Conservation (phyloP, 148 eudicot genomes). For the Amaranthus hypochondriacus region DNA sequence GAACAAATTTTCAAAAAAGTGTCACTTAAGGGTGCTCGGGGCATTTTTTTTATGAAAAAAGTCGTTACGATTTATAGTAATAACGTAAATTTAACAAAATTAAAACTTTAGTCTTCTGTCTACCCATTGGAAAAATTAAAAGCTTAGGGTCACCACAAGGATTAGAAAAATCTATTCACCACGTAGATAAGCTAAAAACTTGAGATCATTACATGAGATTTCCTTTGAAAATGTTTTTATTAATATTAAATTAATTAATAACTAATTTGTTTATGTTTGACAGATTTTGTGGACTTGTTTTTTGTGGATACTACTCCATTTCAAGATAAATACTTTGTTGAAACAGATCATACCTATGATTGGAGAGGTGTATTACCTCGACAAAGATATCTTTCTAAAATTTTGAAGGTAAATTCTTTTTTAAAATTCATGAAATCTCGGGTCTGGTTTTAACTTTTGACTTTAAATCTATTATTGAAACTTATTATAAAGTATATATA, state of each 20-base stretch:
- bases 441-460: too few species aligned
- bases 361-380: conserved; percentile 67
- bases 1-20: too few species aligned
- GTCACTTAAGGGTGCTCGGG: too few species aligned
- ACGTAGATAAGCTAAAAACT: too few species aligned
- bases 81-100: too few species aligned
- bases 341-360: conserved; percentile 48
- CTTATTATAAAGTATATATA: neutral
- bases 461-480: neutral
- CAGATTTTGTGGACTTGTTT: conserved; percentile 65
- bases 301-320: conserved; percentile 82
- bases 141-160: too few species aligned
- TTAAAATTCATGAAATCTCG: too few species aligned
- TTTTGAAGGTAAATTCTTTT: conserved; percentile 37
- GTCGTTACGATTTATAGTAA: too few species aligned
- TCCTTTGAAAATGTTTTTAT: neutral
- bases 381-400: conserved; percentile 32
- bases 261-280: conserved; percentile 1
- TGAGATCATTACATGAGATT: neutral
- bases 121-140: too few species aligned
- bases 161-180: too few species aligned
- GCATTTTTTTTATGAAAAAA: too few species aligned
- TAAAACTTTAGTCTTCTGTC: too few species aligned
- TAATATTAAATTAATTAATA: neutral
- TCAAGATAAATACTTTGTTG: conserved; percentile 47